A percentile compares a stretch with the other conserved stretches of the same genome.
phyloP scores from a whole-genome alignment of 2,329 filamentous ascomycete species.

The Aspergillus phoenicis region DNA sequence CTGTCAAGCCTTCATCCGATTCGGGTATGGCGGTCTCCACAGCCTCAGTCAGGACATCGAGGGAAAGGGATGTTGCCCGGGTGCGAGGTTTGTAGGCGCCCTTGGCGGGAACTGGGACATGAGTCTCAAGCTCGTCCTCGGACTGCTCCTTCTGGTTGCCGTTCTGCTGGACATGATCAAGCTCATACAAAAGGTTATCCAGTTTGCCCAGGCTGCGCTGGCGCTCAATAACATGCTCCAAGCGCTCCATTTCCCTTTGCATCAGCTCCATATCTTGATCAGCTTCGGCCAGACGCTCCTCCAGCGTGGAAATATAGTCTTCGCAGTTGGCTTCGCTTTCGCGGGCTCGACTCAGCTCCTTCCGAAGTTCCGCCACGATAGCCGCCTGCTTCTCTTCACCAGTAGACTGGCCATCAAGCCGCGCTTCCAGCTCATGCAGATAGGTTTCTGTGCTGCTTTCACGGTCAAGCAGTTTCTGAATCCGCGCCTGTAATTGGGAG shows the following conservation, averaged over 20 bases:
- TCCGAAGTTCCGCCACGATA: slow-evolving; percentile 82
- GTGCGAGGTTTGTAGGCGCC: slow-evolving; percentile 30
- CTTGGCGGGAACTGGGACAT: slow-evolving; percentile 18
- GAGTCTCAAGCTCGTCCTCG: slow-evolving; percentile 22
- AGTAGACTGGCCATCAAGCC: slow-evolving; percentile 84
- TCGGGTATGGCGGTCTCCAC: slow-evolving; percentile 50
- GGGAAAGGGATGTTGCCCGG: slow-evolving; percentile 42
- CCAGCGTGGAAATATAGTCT: slow-evolving; percentile 95
- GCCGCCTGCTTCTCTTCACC: slow-evolving; percentile 91
- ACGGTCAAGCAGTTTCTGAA: slow-evolving; percentile 92
- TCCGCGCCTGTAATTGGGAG: slow-evolving; percentile 78
- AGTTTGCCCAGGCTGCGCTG: slow-evolving; percentile 93
- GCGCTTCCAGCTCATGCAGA: slow-evolving; percentile 84
- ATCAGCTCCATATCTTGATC: slow-evolving; percentile 96
- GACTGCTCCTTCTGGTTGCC: slow-evolving; percentile 35
- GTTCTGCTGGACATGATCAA: slow-evolving; percentile 72
- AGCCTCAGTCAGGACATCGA: slow-evolving; percentile 49
- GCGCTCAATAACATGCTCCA: slow-evolving; percentile 93
- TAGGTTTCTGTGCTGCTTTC: slow-evolving; percentile 92
- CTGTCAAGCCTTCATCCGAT: slow-evolving; percentile 45
- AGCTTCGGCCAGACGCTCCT: slow-evolving; percentile 91
- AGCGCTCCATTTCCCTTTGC: slow-evolving; percentile 91
- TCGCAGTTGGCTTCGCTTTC: slow-evolving; percentile 90
- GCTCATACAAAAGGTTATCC: slow-evolving; percentile 86
- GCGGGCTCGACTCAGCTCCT: slow-evolving; percentile 82